These are phyloP conservation scores for Thuja plicata DNA, from an alignment of 83 land plant species.

Conservation along the genomic window DNA sequence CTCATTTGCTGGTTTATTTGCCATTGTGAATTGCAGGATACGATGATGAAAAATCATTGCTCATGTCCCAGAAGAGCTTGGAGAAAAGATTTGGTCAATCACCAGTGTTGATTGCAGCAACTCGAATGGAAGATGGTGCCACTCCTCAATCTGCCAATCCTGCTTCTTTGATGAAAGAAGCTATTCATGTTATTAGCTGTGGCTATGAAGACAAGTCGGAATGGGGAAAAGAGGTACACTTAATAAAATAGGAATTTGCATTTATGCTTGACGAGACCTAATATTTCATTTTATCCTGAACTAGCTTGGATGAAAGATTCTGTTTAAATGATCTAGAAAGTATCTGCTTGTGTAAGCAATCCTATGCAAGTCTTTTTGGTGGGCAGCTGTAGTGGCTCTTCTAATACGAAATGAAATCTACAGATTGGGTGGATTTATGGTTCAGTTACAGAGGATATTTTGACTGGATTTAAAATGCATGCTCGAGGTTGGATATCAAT, in stretches of 20 bases:
- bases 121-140: conserved; percentile 37
- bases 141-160: conserved; percentile 25
- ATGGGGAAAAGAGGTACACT: conserved; percentile 47
- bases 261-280: neutral
- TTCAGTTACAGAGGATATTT: conserved; percentile 68
- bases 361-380: neutral
- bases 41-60: conserved; percentile 66
- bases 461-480: conserved; percentile 90
- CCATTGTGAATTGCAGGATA: conserved; percentile 35
- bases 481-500: conserved; percentile 85
- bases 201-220: conserved; percentile 44
- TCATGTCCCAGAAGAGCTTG: conserved; percentile 67
- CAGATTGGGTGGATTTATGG: conserved; percentile 64
- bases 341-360: neutral
- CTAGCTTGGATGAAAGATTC: neutral
- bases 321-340: neutral
- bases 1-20: neutral
- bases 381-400: neutral
- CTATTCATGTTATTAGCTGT: conserved; percentile 45
- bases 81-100: conserved; percentile 86
- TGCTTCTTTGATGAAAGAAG: conserved; percentile 38
- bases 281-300: neutral
- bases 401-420: neutral
- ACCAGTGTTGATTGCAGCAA: conserved; percentile 38
- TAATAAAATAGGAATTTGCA: conserved; percentile 1